Evolutionary conservation across 1,139 yeast genomes (phyloP), one percentile per base, ranked within the genome.

Genomic region (Debaryomyces psychrophilus): DNA sequence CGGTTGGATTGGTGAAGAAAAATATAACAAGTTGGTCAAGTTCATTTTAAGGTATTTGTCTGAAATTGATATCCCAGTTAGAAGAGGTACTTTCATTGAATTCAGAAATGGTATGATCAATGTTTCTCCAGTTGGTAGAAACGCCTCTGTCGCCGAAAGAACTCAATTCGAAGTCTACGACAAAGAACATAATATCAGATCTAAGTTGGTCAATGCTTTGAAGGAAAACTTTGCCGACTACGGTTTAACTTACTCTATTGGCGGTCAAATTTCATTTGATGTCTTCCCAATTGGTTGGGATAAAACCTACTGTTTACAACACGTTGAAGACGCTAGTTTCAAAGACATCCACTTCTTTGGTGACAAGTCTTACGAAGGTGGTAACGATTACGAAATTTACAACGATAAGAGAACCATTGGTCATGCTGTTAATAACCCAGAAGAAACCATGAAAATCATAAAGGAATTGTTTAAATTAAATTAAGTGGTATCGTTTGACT

Each of bases 241-340:
- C 61, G 88, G 86, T 44, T 81, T 93, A 67, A 92, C 98, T 57
- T 95, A 87, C 81, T 93, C 99, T 48, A 93, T 93, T 59, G 99
- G 98, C 69, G 99, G 99, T 59, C 98, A 93, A 80, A 93, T 93
- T 69, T 93, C 99, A 41, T 93, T 93, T 64, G 99, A 93, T 64
- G 99, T 93, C 56, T 93, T 93, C 92, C 99, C 99, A 75, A 88
- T 97, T 55, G 99, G 99, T 64, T 93, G 99, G 99, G 99, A 93
- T 73, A 93, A 95, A 83, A 95, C 99, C 53, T 95, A 92, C 77
- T 89, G 96, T 73, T 83, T 95, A 66, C 90, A 85, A 71, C 99
- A 92, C 73, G 92, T 93, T 60, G 90, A 75, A 61, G 72, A 77
- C 52, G 97, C 92, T 72, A 83, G 86, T 54, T 95, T 92, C 76